Base-by-base conservation (phyloP, 768 basidiomycete species). In the Tephrocybe sp. region DNA sequence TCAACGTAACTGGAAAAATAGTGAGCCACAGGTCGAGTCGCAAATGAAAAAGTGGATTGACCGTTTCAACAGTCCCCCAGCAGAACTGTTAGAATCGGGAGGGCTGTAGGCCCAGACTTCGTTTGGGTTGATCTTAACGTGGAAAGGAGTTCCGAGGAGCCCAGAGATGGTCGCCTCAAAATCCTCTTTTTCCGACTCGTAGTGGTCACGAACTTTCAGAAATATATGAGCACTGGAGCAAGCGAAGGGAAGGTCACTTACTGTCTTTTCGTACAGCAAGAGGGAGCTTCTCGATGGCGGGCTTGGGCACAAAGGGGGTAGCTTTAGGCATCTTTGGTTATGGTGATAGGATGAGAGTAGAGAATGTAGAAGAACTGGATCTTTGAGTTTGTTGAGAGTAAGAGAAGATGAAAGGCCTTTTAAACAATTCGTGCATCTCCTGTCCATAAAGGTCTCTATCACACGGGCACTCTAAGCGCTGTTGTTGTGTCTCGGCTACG, bases 161-260 rank as follows among this genome's bases (percentile, higher is more conserved):
- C 60, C 65, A 22, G 64, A 55, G 42, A 72, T 65, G 28, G 64
- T 55, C 11, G 52, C 43, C 44, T 79, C 65, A 15, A 63, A 61
- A 1, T 65, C 69, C n/a, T 57, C 67, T 48, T 63, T 68, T 41
- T 69, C 62, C 24, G 61, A 54, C 22, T 73, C 71, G 41, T 61
- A 75, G 25, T 70, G 66, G 50, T 75, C 72, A 28, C 71, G 67
- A 39, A 72, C 73, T 75, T 37, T 6, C 18, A 24, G 2, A n/a
- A 16, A 1, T 44, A 13, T 25, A 16, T 27, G 9, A 53, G 39
- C 19, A 12, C n/a, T 9, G 26, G 15, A 19, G 15, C 5, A 15
- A 2, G 30, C 2, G 15, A 1, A 11, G 4, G 2, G n/a, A 16
- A 30, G 13, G 19, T 26, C 18, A 52, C 60, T 22, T 41, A 54